These are phyloP conservation scores for Murraya paniculata DNA, from an alignment of 345 rosid genomes.

Conservation along the genomic window DNA sequence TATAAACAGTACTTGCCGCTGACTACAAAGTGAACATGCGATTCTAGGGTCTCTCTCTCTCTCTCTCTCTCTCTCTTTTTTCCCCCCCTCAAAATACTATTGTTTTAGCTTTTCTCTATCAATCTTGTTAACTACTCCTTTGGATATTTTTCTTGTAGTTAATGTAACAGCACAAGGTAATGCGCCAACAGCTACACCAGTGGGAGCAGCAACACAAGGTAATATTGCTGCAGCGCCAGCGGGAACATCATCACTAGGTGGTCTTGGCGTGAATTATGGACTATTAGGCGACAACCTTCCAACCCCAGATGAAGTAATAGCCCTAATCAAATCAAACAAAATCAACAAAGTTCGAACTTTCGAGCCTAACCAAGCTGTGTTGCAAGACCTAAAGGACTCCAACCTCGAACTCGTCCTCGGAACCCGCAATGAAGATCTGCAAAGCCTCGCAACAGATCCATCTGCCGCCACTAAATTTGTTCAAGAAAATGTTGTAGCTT, in stretches of 20 bases:
- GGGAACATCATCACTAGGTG: background rate
- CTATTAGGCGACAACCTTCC: conserved; percentile 5
- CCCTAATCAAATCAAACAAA: background rate
- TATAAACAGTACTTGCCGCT: too few species aligned
- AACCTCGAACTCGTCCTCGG: conserved; percentile 16
- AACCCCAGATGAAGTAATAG: background rate
- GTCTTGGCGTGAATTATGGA: conserved; percentile 13
- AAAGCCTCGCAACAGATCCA: background rate
- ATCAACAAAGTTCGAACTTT: conserved; percentile 5
- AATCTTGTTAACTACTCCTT: background rate
- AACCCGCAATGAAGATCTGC: conserved; percentile 3
- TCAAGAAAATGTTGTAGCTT: background rate
- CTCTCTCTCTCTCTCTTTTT: too few species aligned
- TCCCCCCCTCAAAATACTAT: too few species aligned
- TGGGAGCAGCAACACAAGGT: background rate
- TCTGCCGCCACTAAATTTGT: conserved; percentile 1
- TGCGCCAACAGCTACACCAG: background rate
- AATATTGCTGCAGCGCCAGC: background rate
- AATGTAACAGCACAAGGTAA: background rate
- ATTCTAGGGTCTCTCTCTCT: background rate
- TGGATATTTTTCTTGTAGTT: background rate
- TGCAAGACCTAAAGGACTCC: background rate
- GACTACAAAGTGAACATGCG: too few species aligned
- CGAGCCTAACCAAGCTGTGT: background rate
- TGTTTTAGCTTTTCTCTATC: background rate